phyloP scores from a whole-genome alignment of 1,139 yeast genomes.

The Kluyveromyces marxianus region DNA sequence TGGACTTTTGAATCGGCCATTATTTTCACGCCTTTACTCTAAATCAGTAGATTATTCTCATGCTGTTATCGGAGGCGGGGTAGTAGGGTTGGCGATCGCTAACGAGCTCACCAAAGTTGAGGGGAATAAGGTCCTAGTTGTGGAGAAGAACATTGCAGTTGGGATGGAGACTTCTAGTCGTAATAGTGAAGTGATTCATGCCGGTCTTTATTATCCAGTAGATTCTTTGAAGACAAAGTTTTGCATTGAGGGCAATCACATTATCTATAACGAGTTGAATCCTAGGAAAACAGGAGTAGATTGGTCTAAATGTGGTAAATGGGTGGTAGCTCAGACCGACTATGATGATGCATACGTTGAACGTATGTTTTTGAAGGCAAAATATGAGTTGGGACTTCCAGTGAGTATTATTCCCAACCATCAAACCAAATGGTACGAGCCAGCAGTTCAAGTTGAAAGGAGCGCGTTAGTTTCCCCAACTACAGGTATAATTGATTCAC shows the following conservation, averaged over 20 bases:
- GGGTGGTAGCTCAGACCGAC: constrained; percentile 79
- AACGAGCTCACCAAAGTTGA: constrained; percentile 50
- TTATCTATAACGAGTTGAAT: constrained; percentile 45
- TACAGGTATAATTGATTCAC: constrained; percentile 81
- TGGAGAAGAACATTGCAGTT: constrained; percentile 57
- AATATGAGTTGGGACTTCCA: constrained; percentile 47
- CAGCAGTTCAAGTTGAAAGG: constrained; percentile 52
- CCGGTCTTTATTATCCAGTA: constrained; percentile 75
- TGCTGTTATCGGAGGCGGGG: constrained; percentile 81
- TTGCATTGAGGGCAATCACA: constrained; percentile 66
- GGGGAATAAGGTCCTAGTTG: constrained; percentile 47
- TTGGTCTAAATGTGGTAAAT: constrained; percentile 65
- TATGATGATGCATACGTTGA: constrained; percentile 53
- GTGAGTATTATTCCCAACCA: constrained; percentile 45
- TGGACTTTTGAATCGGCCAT: background rate
- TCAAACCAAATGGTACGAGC: constrained; percentile 46
- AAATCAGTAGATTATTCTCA: constrained; percentile 55
- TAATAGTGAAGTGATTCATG: constrained; percentile 89
- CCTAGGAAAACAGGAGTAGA: constrained; percentile 47
- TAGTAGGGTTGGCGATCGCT: constrained; percentile 77
- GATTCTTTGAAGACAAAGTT: constrained; percentile 58
- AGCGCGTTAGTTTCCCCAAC: constrained; percentile 73
- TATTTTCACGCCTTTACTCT: background rate
- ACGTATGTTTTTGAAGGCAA: constrained; percentile 43
- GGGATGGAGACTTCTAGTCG: constrained; percentile 83